A percentile compares a stretch with the other conserved stretches of the same genome.
These are phyloP conservation scores for Helotiales sp. DNA, from an alignment of 2,329 filamentous ascomycete genomes.

Conservation along the genomic window DNA sequence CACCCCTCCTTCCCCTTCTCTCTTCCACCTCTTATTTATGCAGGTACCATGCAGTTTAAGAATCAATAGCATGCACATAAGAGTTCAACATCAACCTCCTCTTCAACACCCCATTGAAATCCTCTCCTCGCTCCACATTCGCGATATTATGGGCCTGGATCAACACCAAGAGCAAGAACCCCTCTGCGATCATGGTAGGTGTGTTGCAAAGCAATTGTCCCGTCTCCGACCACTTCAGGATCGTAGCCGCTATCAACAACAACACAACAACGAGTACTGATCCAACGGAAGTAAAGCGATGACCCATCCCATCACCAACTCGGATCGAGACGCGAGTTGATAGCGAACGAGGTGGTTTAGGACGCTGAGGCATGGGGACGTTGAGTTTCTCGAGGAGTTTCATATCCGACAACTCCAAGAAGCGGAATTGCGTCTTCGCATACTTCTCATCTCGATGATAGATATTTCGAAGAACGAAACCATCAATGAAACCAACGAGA, in stretches of 20 bases:
- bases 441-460: slow-evolving; percentile 33
- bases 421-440: slow-evolving; percentile 27
- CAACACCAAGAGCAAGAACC: slow-evolving; percentile 31
- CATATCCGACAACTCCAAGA: not conserved
- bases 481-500: slow-evolving; percentile 45
- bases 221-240: slow-evolving; percentile 34
- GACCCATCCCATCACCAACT: slow-evolving; percentile 25
- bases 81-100: slow-evolving; percentile 30
- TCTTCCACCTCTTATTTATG: no score
- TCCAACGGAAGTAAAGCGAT: slow-evolving; percentile 20
- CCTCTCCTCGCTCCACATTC: slow-evolving; percentile 25
- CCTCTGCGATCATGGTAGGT: slow-evolving; percentile 35
- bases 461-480: slow-evolving; percentile 47
- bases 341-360: slow-evolving; percentile 12
- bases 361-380: slow-evolving; percentile 18
- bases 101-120: slow-evolving; percentile 31
- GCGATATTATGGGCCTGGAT: slow-evolving; percentile 32
- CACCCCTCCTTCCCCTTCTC: not conserved
- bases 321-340: slow-evolving; percentile 25
- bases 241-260: slow-evolving; percentile 25
- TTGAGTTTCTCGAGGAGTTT: slow-evolving; percentile 13
- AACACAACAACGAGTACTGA: slow-evolving; percentile 24
- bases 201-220: slow-evolving; percentile 37
- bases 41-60: not conserved
- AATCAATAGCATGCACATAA: slow-evolving; percentile 14